A percentile compares a stretch with the other conserved stretches of the same genome.
phyloP scores from a whole-genome alignment of 441 rosid genomes.

The Erodium trifolium region DNA sequence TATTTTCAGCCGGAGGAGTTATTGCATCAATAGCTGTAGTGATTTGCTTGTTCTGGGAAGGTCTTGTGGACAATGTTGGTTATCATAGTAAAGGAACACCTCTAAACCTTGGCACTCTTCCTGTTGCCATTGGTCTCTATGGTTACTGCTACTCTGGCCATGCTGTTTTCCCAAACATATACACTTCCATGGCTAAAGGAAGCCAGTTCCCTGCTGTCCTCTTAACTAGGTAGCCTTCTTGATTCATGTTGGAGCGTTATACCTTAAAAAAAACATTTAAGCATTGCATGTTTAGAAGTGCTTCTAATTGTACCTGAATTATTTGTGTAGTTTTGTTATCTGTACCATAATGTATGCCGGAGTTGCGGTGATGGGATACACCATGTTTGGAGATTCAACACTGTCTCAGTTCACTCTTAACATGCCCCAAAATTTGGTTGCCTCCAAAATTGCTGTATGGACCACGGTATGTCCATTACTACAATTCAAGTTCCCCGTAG shows the following conservation, averaged over 20 bases:
- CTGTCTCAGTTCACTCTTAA: slow-evolving; percentile 79
- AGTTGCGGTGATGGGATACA: slow-evolving; percentile 78
- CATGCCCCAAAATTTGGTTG: slow-evolving; percentile 67
- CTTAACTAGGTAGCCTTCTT: slow-evolving; percentile 41
- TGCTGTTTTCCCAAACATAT: slow-evolving; percentile 87
- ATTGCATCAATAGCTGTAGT: slow-evolving; percentile 71
- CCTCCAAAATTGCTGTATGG: slow-evolving; percentile 89
- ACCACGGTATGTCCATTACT: slow-evolving; percentile 49
- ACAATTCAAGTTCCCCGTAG: neutral
- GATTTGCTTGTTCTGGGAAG: slow-evolving; percentile 78
- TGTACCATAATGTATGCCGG: slow-evolving; percentile 75
- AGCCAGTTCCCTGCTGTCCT: slow-evolving; percentile 62
- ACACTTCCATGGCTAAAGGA: slow-evolving; percentile 78
- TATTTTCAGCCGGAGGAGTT: slow-evolving; percentile 79
- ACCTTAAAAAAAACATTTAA: neutral
- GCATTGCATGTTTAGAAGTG: neutral
- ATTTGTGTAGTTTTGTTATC: slow-evolving; percentile 44
- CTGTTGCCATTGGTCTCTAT: slow-evolving; percentile 86
- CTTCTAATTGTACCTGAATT: neutral
- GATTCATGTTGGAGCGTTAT: neutral
- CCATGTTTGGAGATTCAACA: slow-evolving; percentile 70
- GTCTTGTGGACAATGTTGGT: slow-evolving; percentile 61
- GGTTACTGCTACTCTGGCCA: slow-evolving; percentile 94
- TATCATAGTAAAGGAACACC: slow-evolving; percentile 50
- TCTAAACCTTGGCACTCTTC: slow-evolving; percentile 59